Conservation (phyloP, 106 monocot species). For the Hemerocallis citrina region DNA sequence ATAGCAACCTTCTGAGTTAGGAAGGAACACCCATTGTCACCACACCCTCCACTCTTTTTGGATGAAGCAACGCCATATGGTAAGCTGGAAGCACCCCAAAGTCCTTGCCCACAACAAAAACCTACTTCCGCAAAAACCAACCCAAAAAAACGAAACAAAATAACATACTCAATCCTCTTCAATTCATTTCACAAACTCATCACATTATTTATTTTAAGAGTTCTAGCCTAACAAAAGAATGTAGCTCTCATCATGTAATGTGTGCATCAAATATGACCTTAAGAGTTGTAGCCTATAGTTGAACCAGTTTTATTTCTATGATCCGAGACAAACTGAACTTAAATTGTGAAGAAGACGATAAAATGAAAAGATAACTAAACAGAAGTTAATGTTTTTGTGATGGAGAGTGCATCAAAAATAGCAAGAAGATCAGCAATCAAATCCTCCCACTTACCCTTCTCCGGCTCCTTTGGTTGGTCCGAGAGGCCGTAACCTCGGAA, state of each 20-base stretch:
- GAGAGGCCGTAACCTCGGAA: conserved; percentile 37
- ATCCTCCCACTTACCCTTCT: conserved; percentile 29
- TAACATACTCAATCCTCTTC: no score
- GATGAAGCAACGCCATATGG: conserved; percentile 20
- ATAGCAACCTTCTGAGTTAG: neutral
- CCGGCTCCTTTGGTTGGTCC: conserved; percentile 16
- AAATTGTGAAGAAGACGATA: neutral
- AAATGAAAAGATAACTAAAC: neutral
- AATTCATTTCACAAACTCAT: no score
- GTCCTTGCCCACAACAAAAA: conserved; percentile 29
- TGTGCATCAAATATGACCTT: no score
- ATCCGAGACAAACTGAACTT: no score
- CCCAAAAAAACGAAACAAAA: no score
- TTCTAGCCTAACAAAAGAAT: no score
- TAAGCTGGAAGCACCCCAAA: conserved; percentile 27
- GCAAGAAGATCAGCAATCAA: conserved; percentile 39
- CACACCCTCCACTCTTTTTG: conserved; percentile 23
- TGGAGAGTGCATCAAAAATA: conserved; percentile 30
- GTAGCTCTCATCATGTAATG: no score
- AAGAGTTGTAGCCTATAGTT: no score
- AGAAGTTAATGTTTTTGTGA: conserved; percentile 5
- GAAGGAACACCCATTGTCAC: conserved; percentile 17
- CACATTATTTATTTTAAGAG: no score
- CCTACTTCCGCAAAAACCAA: no score
- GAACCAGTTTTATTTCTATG: no score